Evolutionary conservation across 2,329 filamentous ascomycete genomes (phyloP).

Genomic region (Ophioceras dolichostomum): DNA sequence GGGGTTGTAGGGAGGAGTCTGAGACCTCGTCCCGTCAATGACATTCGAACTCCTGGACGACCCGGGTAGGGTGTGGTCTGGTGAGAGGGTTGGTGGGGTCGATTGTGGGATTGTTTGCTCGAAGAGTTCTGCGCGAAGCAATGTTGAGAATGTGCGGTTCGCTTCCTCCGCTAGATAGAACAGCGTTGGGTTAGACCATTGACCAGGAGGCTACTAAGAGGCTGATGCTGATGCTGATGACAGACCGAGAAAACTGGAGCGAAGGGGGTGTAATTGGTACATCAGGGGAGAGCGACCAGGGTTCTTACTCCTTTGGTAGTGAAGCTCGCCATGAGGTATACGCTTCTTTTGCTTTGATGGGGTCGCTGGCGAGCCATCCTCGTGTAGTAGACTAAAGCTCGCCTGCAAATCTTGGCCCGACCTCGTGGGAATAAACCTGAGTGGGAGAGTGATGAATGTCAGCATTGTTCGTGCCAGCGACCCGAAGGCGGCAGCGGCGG

Average conservation of each 20-base stretch:
- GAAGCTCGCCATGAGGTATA: slow-evolving; percentile 75
- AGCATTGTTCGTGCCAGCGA: not conserved
- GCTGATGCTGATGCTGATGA: too few relatives aligned
- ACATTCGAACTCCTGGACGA: slow-evolving; percentile 39
- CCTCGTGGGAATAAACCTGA: slow-evolving; percentile 87
- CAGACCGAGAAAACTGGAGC: too few relatives aligned
- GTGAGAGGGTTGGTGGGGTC: slow-evolving; percentile 49
- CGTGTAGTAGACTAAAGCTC: slow-evolving; percentile 82
- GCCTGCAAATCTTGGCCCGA: slow-evolving; percentile 88
- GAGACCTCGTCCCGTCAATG: slow-evolving; percentile 59
- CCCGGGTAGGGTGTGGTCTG: slow-evolving; percentile 39
- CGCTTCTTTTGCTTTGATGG: slow-evolving; percentile 78
- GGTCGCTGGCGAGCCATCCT: slow-evolving; percentile 86
- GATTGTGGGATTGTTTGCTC: slow-evolving; percentile 79
- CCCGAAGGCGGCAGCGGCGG: not conserved
- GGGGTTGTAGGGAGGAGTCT: slow-evolving; percentile 66
- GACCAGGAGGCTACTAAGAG: too few relatives aligned
- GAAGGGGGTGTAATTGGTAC: too few relatives aligned
- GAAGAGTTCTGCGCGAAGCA: slow-evolving; percentile 86
- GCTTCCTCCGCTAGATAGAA: slow-evolving; percentile 67
- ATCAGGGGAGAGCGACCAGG: not conserved
- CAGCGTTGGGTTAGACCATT: too few relatives aligned
- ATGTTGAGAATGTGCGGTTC: slow-evolving; percentile 79
- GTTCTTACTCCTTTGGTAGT: slow-evolving; percentile 79
- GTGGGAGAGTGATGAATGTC: not conserved